Conservation (phyloP, 495 filamentous ascomycete genomes). For the Bacidia gigantensis region DNA sequence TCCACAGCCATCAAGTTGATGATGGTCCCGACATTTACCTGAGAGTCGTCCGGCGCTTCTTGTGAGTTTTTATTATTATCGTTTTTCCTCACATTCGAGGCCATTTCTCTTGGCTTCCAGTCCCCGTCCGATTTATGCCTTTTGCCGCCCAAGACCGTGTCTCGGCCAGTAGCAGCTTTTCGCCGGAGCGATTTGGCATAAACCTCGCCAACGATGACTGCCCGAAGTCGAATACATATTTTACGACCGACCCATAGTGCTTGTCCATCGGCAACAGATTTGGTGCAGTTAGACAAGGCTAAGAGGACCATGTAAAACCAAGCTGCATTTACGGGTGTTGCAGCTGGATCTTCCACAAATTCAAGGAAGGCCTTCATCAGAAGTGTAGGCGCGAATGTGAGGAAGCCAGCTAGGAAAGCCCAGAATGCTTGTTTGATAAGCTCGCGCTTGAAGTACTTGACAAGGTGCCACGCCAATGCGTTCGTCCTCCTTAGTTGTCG, state of each 20-base stretch:
- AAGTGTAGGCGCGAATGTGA: constrained; percentile 84
- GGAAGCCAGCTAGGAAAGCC: constrained; percentile 61
- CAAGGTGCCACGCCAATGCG: constrained; percentile 62
- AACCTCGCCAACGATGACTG: constrained; percentile 94
- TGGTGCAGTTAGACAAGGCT: constrained; percentile 60
- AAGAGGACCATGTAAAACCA: constrained; percentile 94
- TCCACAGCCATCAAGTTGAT: constrained; percentile 99
- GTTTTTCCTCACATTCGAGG: constrained; percentile 23
- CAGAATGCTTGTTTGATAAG: constrained; percentile 67
- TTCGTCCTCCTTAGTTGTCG: constrained; percentile 76
- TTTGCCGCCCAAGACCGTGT: constrained; percentile 47
- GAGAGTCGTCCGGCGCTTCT: constrained; percentile 39
- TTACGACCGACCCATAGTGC: constrained; percentile 90
- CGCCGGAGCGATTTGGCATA: constrained; percentile 93
- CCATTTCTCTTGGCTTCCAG: constrained; percentile 45
- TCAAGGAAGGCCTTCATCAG: constrained; percentile 82
- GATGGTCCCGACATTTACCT: constrained; percentile 87
- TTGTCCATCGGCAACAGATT: constrained; percentile 70
- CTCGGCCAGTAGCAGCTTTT: constrained; percentile 66
- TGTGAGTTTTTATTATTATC: constrained; percentile 27
- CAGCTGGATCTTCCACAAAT: constrained; percentile 73
- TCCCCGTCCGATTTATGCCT: constrained; percentile 28
- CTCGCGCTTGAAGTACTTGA: constrained; percentile 66
- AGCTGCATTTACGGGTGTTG: constrained; percentile 72
- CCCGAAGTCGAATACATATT: constrained; percentile 81